Conservation (phyloP, 805 yeast genomes). For the Wickerhamiella vanderwaltii region DNA sequence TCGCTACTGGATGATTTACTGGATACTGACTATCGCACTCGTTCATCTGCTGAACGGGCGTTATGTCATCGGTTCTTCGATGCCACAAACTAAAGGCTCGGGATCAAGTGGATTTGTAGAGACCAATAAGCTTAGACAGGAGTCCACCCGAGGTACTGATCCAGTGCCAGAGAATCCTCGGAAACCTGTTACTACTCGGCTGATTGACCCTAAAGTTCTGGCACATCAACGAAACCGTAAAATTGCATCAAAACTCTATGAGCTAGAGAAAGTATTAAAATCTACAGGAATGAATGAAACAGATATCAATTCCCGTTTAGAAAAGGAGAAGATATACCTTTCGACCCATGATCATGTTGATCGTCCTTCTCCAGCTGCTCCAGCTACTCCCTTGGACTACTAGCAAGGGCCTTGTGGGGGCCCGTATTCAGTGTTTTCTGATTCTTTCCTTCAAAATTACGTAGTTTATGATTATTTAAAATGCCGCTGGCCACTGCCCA, state of each 20-base stretch:
- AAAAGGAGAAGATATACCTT: not conserved
- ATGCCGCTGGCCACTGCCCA: too few relatives aligned
- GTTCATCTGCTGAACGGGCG: constrained; percentile 59
- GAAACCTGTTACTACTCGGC: constrained; percentile 1
- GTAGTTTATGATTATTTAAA: too few relatives aligned
- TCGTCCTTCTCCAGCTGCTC: too few relatives aligned
- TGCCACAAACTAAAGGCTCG: constrained; percentile 20
- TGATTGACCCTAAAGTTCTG: constrained; percentile 20
- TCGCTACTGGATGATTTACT: constrained; percentile 42
- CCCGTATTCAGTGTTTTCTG: too few relatives aligned
- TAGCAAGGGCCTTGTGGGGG: too few relatives aligned
- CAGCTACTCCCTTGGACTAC: too few relatives aligned
- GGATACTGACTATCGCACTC: constrained; percentile 51
- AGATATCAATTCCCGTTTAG: not conserved
- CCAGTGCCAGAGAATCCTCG: constrained; percentile 7
- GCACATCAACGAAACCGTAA: constrained; percentile 24
- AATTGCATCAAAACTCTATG: constrained; percentile 17
- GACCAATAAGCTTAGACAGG: constrained; percentile 18
- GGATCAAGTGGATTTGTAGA: constrained; percentile 29
- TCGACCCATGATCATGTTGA: too few relatives aligned
- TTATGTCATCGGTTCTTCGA: constrained; percentile 46
- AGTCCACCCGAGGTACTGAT: not conserved
- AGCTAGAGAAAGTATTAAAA: constrained; percentile 6
- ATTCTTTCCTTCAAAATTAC: too few relatives aligned
- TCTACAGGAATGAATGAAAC: not conserved